Conservation (phyloP, 2,329 filamentous ascomycete species). For the Fusarium tupiense region DNA sequence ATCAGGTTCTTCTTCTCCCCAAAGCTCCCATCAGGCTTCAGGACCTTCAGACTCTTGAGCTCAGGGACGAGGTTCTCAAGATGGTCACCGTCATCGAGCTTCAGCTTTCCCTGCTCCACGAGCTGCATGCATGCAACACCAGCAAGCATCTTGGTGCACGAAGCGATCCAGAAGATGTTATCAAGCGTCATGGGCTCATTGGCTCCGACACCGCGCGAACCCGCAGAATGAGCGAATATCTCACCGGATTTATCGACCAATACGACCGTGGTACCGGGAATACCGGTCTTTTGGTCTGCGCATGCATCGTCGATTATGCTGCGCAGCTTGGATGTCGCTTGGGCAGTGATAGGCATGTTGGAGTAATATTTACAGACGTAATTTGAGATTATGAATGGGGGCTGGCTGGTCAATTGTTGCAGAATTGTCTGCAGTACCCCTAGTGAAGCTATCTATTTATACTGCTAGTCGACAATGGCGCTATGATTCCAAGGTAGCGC, state of each 20-base stretch:
- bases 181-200: conserved; percentile 67
- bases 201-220: conserved; percentile 55
- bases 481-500: neutral
- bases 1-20: conserved; percentile 60
- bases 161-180: conserved; percentile 68
- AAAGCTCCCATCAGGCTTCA: conserved; percentile 50
- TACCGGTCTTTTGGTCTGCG: conserved; percentile 49
- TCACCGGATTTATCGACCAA: conserved; percentile 60
- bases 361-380: neutral
- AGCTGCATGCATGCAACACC: conserved; percentile 66
- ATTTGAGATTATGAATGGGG: neutral
- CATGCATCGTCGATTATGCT: conserved; percentile 50
- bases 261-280: conserved; percentile 58
- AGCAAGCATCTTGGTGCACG: conserved; percentile 65
- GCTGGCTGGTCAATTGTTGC: neutral
- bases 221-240: conserved; percentile 59
- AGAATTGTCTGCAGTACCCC: too few relatives aligned
- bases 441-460: conserved; percentile 9
- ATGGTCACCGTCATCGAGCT: conserved; percentile 58
- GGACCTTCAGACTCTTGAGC: conserved; percentile 58
- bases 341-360: conserved; percentile 31
- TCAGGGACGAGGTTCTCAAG: conserved; percentile 61
- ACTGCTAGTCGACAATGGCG: neutral
- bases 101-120: conserved; percentile 60
- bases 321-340: conserved; percentile 24